Evolutionary conservation across 2,329 filamentous ascomycete genomes (phyloP), one percentile per base, ranked within the genome.

Genomic region (Pseudogymnoascus sp.): DNA sequence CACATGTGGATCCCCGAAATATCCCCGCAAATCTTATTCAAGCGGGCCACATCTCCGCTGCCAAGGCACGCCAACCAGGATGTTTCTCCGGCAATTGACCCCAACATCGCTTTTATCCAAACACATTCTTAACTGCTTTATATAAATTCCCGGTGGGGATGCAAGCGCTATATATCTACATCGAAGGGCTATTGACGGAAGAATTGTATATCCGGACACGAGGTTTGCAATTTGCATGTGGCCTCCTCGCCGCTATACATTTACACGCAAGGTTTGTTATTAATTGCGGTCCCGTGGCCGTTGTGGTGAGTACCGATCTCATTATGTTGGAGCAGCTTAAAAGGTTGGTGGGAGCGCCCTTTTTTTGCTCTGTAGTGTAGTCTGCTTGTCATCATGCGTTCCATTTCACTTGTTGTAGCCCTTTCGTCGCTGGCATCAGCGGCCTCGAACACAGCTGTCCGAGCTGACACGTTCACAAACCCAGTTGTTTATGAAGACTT

Each of bases 401-500:
- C 51, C 16, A 25, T 34, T 57, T 34, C 25, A 10, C n/a, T 57
- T 19, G 28, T 57, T 2, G 51, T 57, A 4, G 51, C 28, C 28
- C 10, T 57, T 31, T 57, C 51, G n/a, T 57, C 51, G 51, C 51
- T 57, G 25, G 51, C n/a, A n/a, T 34, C 51, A 34, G 51, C 51
- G 51, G 51, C 6, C 8, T 57, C 28, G n/a, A 57, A 21, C 51
- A 34, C 16, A 19, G 51, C 28, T 34, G 51, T 19, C 1, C 51
- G 28, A 31, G 51, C 51, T 21, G 51, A 34, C 28, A 57, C 51
- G 25, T 57, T 57, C 25, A 57, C 71, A 13, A 84, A 85, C 68
- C 83, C 82, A 0, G 75, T 84, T n/a, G 71, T 85, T 2, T 85
- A 79, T 75, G 75, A 82, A 62, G 83, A 85, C 67, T 77, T 83